Base-by-base conservation (phyloP, 805 yeast species). In the Tetrapisispora fleetii region DNA sequence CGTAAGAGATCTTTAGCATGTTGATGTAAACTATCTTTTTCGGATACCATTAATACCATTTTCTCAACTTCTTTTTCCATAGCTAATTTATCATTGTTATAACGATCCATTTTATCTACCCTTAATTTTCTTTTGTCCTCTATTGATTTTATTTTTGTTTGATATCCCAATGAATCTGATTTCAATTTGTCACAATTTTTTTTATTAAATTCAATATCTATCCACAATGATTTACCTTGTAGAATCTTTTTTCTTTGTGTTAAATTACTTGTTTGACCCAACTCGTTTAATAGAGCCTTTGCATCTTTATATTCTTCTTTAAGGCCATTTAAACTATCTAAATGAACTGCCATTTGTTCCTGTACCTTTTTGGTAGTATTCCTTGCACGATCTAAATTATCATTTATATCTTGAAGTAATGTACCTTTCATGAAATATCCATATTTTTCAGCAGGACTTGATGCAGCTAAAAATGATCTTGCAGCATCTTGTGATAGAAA, bases 401-500 rank as follows among this genome's bases (percentile, higher is more conserved):
- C 73, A 36, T 75, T 66, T n/a, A 83, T 79, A 40, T 81, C 85
- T 48, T 80, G 81, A 44, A 85, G 74, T 57, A 81, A 73, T 2
- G 95, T 81, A 35, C 95, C 96, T 46, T 77, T 77, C 85, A 84
- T 82, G 61, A 91, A 87, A 60, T 78, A 81, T 16, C 74, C 73
- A 63, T 81, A 93, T 64, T 89, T 86, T 43, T 77, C 82, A 35
- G 72, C 73, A 50, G 86, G 84, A 4, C 86, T 75, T 4, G 93
- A 79, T 32, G 82, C 78, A 0, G 95, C 84, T 52, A 93, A 68
- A 60, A 93, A 93, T 16, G 90, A 84, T 55, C 95, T 78, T 1
- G 99, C 98, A 51, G 83, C 85, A 56, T 93, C 97, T 64, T 93
- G 99, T 1, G 95, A 87, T 45, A 93, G 71, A 58, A 93, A 85